Percentiles rank a stretch among this genome's conserved stretches.
Conservation (phyloP, 257 asterid genomes). For the Solanum paucissectum region DNA sequence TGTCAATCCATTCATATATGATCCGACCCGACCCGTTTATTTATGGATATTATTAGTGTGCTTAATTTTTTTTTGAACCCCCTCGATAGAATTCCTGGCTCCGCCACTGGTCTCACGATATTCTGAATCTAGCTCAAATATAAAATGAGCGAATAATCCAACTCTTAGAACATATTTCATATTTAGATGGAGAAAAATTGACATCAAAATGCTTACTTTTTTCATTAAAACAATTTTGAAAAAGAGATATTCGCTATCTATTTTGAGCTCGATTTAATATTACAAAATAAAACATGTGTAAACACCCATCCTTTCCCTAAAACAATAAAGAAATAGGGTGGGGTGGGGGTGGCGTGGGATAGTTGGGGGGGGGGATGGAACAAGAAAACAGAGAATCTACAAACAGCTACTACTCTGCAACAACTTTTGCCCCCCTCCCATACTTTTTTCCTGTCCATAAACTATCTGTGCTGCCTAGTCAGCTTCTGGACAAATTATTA, state of each 20-base stretch:
- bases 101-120: too few relatives aligned
- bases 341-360: neutral
- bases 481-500: neutral
- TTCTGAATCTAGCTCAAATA: neutral
- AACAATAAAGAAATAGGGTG: neutral
- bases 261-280: neutral
- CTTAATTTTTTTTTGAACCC: too few relatives aligned
- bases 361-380: neutral
- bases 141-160: neutral
- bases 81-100: too few relatives aligned
- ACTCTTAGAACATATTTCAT: neutral
- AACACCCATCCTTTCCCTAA: neutral
- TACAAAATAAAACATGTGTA: neutral
- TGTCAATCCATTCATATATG: too few relatives aligned
- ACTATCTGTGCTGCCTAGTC: neutral
- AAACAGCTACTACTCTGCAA: constrained; percentile 6
- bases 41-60: too few relatives aligned
- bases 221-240: too few relatives aligned
- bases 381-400: constrained; percentile 15
- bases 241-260: accelerated
- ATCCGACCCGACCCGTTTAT: too few relatives aligned
- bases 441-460: neutral
- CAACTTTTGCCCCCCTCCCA: constrained; percentile 9
- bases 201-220: too few relatives aligned
- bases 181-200: neutral